Conservation (phyloP, 148 eudicot species). For the Selenicereus undatus region DNA sequence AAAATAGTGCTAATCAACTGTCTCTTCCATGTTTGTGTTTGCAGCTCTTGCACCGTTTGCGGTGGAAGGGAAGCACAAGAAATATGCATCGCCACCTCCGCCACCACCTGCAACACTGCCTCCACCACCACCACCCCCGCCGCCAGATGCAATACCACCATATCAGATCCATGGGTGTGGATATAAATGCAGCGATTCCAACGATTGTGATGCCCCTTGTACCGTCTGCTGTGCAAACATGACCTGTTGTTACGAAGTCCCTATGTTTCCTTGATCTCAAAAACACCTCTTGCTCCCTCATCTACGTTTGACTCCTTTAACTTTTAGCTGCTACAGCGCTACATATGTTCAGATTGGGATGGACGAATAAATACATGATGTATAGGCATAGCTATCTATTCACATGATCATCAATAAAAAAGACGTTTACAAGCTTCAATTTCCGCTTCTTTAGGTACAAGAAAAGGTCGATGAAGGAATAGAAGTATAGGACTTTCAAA, state of each 20-base stretch:
- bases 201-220: slow-evolving; percentile 26
- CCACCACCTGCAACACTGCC: not conserved
- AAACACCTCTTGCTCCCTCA: too few species aligned
- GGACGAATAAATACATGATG: too few species aligned
- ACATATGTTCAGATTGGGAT: not conserved
- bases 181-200: slow-evolving; percentile 19
- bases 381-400: too few species aligned
- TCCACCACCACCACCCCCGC: slow-evolving; percentile 5
- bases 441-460: too few species aligned
- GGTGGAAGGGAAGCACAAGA: not conserved
- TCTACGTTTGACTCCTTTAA: not conserved
- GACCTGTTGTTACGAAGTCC: slow-evolving; percentile 22
- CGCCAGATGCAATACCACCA: slow-evolving; percentile 14
- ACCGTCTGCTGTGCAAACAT: slow-evolving; percentile 15
- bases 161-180: slow-evolving; percentile 27
- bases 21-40: not conserved
- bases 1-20: too few species aligned
- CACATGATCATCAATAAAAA: too few species aligned
- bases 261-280: not conserved
- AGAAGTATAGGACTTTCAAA: too few species aligned
- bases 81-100: not conserved
- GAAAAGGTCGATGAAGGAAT: too few species aligned
- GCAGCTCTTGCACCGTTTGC: not conserved
- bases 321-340: not conserved
- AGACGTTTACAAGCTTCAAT: too few species aligned